Conservation (phyloP, 768 basidiomycete species). For the Naganishia antarctica region DNA sequence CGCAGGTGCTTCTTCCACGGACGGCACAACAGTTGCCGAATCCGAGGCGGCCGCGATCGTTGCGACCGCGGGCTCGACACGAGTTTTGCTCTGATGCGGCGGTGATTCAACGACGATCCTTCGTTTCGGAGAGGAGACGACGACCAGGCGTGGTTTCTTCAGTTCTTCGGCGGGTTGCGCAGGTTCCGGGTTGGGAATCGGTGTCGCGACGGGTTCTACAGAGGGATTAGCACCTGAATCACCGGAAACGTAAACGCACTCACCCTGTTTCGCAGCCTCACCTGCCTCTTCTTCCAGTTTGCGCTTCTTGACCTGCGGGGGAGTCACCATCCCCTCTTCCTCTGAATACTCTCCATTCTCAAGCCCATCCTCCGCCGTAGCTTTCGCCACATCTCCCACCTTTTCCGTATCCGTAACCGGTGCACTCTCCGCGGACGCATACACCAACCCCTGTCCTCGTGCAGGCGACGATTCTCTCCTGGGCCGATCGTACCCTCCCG, state of each 20-base stretch:
- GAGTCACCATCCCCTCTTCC: conserved; percentile 15
- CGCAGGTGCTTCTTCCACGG: background rate
- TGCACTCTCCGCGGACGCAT: background rate
- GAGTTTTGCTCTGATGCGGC: conserved; percentile 1
- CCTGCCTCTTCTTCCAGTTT: conserved; percentile 4
- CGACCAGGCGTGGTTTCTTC: background rate
- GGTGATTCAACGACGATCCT: background rate
- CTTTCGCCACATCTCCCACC: background rate
- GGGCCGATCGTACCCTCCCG: no score
- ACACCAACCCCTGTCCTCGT: background rate
- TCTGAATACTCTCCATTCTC: conserved; percentile 16
- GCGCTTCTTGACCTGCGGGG: conserved; percentile 6
- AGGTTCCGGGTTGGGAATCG: no score
- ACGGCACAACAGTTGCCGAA: no score
- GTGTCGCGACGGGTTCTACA: no score
- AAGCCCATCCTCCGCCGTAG: background rate
- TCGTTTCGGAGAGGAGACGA: background rate
- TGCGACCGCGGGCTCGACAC: background rate
- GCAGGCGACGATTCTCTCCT: no score
- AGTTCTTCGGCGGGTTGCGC: background rate
- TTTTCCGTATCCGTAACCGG: background rate
- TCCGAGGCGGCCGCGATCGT: background rate
- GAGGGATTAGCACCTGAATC: no score
- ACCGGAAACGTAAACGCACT: no score
- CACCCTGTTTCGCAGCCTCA: no score